Percentiles rank a stretch among this genome's conserved stretches.
These are phyloP conservation scores for Penstemon barbatus DNA, from an alignment of 257 asterid genomes.

Conservation along the genomic window DNA sequence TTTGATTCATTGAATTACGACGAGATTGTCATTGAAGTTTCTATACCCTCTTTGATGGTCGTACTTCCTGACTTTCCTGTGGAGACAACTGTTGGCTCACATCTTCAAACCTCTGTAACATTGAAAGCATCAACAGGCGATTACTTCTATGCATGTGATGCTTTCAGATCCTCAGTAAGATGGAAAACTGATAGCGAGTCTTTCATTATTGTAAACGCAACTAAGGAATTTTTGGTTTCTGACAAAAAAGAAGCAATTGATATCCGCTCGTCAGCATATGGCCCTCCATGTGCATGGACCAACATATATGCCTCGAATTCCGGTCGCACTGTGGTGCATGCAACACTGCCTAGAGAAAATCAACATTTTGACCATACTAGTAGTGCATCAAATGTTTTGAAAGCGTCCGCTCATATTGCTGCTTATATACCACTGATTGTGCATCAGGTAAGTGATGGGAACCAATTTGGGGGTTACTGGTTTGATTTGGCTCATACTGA, in stretches of 20 bases:
- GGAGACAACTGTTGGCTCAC: constrained; percentile 73
- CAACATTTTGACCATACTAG: constrained; percentile 52
- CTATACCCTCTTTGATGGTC: constrained; percentile 64
- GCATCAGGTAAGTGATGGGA: constrained; percentile 83
- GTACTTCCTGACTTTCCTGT: constrained; percentile 76
- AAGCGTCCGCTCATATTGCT: constrained; percentile 64
- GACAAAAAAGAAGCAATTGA: constrained; percentile 45
- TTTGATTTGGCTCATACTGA: constrained; percentile 50
- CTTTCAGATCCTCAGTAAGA: constrained; percentile 59
- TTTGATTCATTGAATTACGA: constrained; percentile 77
- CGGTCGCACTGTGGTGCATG: constrained; percentile 71
- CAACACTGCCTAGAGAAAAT: constrained; percentile 58
- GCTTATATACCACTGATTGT: constrained; percentile 69
- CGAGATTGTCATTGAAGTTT: constrained; percentile 72
- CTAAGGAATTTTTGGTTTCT: constrained; percentile 32
- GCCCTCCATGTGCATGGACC: constrained; percentile 83
- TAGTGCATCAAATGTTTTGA: constrained; percentile 52
- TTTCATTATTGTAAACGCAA: constrained; percentile 60
- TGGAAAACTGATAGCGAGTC: constrained; percentile 76
- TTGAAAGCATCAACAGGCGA: constrained; percentile 62
- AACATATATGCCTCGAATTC: constrained; percentile 59
- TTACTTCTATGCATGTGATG: constrained; percentile 73
- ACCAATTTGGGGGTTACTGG: constrained; percentile 93
- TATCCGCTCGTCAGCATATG: constrained; percentile 33
- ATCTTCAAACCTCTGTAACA: constrained; percentile 71